Percentiles rank a stretch among this genome's conserved stretches.
Evolutionary conservation across 768 basidiomycete genomes (phyloP).

Genomic region (Baorangia bicolor): DNA sequence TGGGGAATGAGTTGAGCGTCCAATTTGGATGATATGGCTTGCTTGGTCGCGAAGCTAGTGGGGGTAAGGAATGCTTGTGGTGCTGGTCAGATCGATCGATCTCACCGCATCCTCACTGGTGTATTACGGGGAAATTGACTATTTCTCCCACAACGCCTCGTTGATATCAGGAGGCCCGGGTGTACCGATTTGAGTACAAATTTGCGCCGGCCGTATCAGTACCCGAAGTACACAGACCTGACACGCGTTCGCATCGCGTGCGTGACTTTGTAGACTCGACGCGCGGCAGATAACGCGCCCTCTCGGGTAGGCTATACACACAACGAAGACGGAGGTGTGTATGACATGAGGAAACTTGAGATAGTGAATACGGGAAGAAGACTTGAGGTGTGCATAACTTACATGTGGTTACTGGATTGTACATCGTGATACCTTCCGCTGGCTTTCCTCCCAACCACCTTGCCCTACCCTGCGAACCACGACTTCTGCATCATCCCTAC

Average conservation of each 20-base stretch:
- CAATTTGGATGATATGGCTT: conserved; percentile 8
- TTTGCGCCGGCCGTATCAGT: neutral
- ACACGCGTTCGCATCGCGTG: neutral
- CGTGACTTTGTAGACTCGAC: neutral
- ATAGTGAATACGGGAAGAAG: conserved; percentile 2
- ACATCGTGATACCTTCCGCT: conserved; percentile 9
- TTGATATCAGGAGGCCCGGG: conserved; percentile 11
- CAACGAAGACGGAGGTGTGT: neutral
- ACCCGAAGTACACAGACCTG: neutral
- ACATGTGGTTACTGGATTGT: conserved; percentile 19
- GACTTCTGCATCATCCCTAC: conserved; percentile 17
- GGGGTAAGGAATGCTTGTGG: neutral
- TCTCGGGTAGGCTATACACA: neutral
- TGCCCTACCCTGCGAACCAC: conserved; percentile 20
- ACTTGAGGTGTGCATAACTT: conserved; percentile 1
- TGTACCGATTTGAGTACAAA: conserved; percentile 1
- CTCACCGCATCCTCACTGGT: conserved; percentile 1
- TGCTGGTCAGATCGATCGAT: conserved; percentile 11
- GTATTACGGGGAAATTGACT: neutral
- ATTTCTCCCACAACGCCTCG: conserved; percentile 15
- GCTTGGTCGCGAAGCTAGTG: neutral
- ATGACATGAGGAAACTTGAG: neutral
- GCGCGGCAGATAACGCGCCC: neutral
- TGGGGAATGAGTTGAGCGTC: neutral
- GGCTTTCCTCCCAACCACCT: neutral